Base-by-base conservation (phyloP, 768 basidiomycete species). In the Pisolithus tinctorius region DNA sequence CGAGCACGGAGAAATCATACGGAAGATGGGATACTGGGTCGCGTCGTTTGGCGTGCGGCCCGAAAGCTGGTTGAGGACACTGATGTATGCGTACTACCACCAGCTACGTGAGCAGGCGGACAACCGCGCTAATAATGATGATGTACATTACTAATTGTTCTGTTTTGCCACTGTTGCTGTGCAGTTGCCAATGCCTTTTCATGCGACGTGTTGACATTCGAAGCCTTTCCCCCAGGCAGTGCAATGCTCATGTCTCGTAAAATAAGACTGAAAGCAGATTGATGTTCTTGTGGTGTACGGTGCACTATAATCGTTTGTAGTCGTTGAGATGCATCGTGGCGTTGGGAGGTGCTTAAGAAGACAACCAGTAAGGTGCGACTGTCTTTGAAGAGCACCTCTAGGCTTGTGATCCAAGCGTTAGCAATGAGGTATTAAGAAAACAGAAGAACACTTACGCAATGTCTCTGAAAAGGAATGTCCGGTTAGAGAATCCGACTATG, bases 41-140 rank as follows among this genome's bases (percentile, higher is more conserved):
- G 93, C 91, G 71, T 96, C 93, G 61, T 86, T 92, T 1, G 93
- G 92, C 3, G 93, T 96, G 20, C 93, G 79, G 40, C 93, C 93
- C 3, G 93, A 94, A 20, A 90, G 79, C 64, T 95, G 92, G 59
- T 96, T 96, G 49, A 96, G 70, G 50, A 96, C 81, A 54, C 88
- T 86, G 46, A 95, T 69, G 66, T 94, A 95, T 1, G 88, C 85
- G 64, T 91, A 95, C 92, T 94, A 50, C 31, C 17, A 20, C 13
- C 46, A 43, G 45, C 5, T 49, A 5, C 31, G 29, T 16, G 31
- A 38, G 17, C 4, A 34, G 43, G 42, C 49, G 47, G 39, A 50
- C 4, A 8, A 25, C 14, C 3, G 26, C 9, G n/a, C 9, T 37
- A 23, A 39, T 26, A 16, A 47, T 48, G 20, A 17, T 4, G 40